Conservation (phyloP, 306 rosid species). For the Cicer judaicum region DNA sequence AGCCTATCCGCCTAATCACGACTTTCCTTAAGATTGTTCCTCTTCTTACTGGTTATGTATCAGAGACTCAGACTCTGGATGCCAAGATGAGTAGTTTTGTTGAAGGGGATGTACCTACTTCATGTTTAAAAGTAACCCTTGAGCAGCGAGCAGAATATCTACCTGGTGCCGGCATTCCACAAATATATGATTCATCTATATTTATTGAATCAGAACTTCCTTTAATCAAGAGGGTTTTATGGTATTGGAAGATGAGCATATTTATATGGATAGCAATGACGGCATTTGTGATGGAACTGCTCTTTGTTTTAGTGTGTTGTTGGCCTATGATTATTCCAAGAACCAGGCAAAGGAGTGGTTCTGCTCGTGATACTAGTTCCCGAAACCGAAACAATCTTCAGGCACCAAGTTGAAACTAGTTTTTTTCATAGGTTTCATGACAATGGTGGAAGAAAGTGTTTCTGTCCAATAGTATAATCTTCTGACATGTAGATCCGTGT, state of each 20-base stretch:
- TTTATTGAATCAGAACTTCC: constrained; percentile 75
- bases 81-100: constrained; percentile 70
- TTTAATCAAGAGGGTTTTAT: constrained; percentile 62
- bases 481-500: constrained; percentile 39
- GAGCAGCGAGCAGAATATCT: constrained; percentile 83
- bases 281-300: constrained; percentile 59
- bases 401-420: constrained; percentile 39
- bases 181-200: constrained; percentile 71
- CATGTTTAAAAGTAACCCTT: constrained; percentile 75
- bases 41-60: constrained; percentile 67
- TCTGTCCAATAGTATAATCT: constrained; percentile 25
- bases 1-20: constrained; percentile 69
- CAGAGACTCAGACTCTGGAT: constrained; percentile 77
- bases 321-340: constrained; percentile 69
- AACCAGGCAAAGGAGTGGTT: constrained; percentile 55
- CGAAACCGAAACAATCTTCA: constrained; percentile 41
- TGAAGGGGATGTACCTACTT: constrained; percentile 70
- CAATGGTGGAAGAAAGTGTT: constrained; percentile 22
- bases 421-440: constrained; percentile 32
- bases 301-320: constrained; percentile 71
- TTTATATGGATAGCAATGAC: constrained; percentile 73
- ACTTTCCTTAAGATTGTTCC: constrained; percentile 79
- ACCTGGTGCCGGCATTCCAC: constrained; percentile 89
- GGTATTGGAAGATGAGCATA: constrained; percentile 77
- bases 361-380: constrained; percentile 41